Percentiles rank a stretch among this genome's conserved stretches.
Evolutionary conservation across 768 basidiomycete species (phyloP).

Genomic region (Thelephora ganbajun): DNA sequence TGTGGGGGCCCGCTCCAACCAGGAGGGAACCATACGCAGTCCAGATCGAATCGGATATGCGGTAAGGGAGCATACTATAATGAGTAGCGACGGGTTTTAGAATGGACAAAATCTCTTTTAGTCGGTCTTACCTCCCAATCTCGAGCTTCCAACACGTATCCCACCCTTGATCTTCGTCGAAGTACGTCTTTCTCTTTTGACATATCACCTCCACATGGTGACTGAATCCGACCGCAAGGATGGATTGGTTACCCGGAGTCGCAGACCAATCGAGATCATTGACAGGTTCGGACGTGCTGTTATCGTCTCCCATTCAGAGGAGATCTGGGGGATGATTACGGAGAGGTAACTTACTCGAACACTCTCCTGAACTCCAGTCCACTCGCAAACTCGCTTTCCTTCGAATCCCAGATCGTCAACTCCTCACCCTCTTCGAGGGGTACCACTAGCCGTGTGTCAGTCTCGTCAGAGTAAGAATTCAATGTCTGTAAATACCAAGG

Average conservation of each 20-base stretch:
- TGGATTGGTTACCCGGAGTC: slow-evolving; percentile 79
- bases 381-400: slow-evolving; percentile 84
- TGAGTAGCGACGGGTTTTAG: background rate
- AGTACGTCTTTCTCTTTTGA: slow-evolving; percentile 87
- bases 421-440: slow-evolving; percentile 49
- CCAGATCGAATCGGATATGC: slow-evolving; percentile 88
- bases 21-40: slow-evolving; percentile 70
- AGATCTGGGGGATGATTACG: slow-evolving; percentile 10
- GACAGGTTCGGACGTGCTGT: slow-evolving; percentile 36
- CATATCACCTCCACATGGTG: slow-evolving; percentile 77
- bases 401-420: slow-evolving; percentile 93
- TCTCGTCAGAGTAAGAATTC: background rate
- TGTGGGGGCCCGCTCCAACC: slow-evolving; percentile 70
- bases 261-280: slow-evolving; percentile 89
- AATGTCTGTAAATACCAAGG: slow-evolving; percentile 37
- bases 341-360: slow-evolving; percentile 32
- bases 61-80: slow-evolving; percentile 55
- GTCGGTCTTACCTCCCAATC: slow-evolving; percentile 38
- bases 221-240: slow-evolving; percentile 78
- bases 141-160: slow-evolving; percentile 56
- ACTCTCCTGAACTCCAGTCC: slow-evolving; percentile 66
- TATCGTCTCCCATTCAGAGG: slow-evolving; percentile 4
- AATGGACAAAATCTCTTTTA: background rate
- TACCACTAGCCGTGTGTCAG: slow-evolving; percentile 34
- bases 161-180: slow-evolving; percentile 74